Percentiles rank a stretch among this genome's conserved stretches.
phyloP scores from a whole-genome alignment of 345 rosid genomes.

The Pistacia atlantica region DNA sequence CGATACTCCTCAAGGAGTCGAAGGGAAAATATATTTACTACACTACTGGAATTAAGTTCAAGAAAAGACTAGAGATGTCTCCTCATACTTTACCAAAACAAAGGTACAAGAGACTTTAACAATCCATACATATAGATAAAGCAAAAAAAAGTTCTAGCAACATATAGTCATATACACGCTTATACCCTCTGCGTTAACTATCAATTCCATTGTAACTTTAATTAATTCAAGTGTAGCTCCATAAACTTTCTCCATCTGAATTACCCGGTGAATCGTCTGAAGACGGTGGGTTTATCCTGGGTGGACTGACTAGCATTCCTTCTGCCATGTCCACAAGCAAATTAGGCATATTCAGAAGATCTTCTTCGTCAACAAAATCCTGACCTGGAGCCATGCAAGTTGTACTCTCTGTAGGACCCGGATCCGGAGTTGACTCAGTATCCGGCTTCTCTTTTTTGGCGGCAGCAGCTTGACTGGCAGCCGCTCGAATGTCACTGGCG shows the following conservation, averaged over 20 bases:
- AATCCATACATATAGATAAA: background rate
- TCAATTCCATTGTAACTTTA: background rate
- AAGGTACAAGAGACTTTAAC: background rate
- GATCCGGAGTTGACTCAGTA: slow-evolving; percentile 9
- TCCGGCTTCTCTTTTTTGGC: slow-evolving; percentile 26
- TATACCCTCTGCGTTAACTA: background rate
- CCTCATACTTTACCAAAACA: slow-evolving; percentile 9
- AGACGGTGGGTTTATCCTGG: slow-evolving; percentile 54
- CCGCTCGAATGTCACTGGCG: slow-evolving; percentile 53
- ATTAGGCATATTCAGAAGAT: slow-evolving; percentile 56
- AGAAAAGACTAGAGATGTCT: background rate
- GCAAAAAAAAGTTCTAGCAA: background rate
- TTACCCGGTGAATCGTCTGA: slow-evolving; percentile 53
- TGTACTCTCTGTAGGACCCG: slow-evolving; percentile 23
- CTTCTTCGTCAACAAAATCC: slow-evolving; percentile 61
- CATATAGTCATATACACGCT: background rate
- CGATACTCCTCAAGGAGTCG: background rate
- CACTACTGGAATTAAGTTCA: background rate
- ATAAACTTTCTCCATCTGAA: slow-evolving; percentile 55
- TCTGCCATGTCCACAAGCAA: slow-evolving; percentile 74
- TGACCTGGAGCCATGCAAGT: slow-evolving; percentile 19
- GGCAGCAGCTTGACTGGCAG: slow-evolving; percentile 62
- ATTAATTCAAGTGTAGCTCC: slow-evolving; percentile 44
- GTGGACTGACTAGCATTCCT: slow-evolving; percentile 77
- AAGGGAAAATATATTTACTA: background rate